These are phyloP conservation scores for Aspergillus proliferans DNA, from an alignment of 2,329 filamentous ascomycete genomes.

Conservation along the genomic window DNA sequence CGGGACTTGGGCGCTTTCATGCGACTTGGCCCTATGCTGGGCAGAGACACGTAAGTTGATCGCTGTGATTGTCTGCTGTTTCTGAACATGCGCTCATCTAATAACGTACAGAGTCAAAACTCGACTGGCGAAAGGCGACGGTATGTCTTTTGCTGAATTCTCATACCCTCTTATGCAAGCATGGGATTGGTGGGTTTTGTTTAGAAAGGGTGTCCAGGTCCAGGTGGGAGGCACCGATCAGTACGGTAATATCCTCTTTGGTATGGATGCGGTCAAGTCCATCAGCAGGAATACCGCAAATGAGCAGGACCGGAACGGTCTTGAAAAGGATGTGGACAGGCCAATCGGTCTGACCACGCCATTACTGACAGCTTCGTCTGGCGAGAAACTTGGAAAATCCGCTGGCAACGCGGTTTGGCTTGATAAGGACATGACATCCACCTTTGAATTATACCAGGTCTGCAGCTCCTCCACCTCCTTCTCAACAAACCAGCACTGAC, in stretches of 20 bases:
- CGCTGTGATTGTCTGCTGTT: not conserved
- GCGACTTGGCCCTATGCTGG: conserved; percentile 79
- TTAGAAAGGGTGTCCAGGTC: conserved; percentile 64
- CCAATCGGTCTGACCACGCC: conserved; percentile 88
- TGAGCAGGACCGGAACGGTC: conserved; percentile 32
- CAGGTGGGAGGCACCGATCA: conserved; percentile 95
- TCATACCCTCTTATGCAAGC: conserved; percentile 87
- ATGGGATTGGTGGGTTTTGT: conserved; percentile 95
- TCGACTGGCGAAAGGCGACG: conserved; percentile 76
- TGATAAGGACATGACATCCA: conserved; percentile 69
- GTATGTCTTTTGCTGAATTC: conserved; percentile 93
- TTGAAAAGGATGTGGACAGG: conserved; percentile 32
- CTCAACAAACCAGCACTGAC: conserved; percentile 12
- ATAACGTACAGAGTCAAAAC: conserved; percentile 60
- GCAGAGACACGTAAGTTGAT: conserved; percentile 72
- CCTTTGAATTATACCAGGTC: conserved; percentile 77
- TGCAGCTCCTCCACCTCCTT: conserved; percentile 7
- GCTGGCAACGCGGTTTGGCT: conserved; percentile 93
- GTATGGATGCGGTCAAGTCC: conserved; percentile 76
- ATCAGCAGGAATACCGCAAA: conserved; percentile 49
- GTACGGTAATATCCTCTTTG: conserved; percentile 90
- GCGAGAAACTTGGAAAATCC: conserved; percentile 90
- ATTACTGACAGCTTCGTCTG: conserved; percentile 75
- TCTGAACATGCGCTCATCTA: conserved; percentile 3
- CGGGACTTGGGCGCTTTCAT: conserved; percentile 66